phyloP scores from a whole-genome alignment of 2,329 filamentous ascomycete species.

The Pleurostoma richardsiae region DNA sequence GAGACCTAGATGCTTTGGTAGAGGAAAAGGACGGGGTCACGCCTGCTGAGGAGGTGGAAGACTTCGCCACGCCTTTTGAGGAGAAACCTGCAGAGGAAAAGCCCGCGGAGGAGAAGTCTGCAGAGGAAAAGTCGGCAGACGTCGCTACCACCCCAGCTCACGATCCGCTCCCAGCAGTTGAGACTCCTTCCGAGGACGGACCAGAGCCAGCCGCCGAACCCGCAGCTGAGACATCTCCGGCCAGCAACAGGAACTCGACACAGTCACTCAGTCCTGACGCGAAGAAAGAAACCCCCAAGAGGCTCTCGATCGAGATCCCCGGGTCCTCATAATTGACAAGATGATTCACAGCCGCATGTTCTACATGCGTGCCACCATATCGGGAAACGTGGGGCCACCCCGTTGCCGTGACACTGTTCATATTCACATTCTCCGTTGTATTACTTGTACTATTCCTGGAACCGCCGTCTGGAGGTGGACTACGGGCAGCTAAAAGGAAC shows the following conservation, averaged over 20 bases:
- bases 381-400: too few species aligned
- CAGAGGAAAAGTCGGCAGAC: neutral
- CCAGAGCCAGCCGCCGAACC: neutral
- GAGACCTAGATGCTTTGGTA: conserved; percentile 1
- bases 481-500: too few species aligned
- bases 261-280: conserved; percentile 8
- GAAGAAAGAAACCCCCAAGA: conserved; percentile 1
- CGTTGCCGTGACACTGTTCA: too few species aligned
- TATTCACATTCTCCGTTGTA: too few species aligned
- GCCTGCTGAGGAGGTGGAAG: conserved; percentile 2
- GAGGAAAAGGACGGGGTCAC: neutral
- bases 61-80: conserved; percentile 5
- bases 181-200: neutral
- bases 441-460: too few species aligned
- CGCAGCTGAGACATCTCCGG: conserved; percentile 2
- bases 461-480: too few species aligned
- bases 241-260: conserved; percentile 7
- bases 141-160: neutral
- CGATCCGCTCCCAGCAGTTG: neutral
- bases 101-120: neutral
- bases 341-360: neutral
- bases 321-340: neutral
- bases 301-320: neutral
- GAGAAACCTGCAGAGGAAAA: conserved; percentile 1
- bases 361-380: too few species aligned